phyloP scores from a whole-genome alignment of 306 rosid species.

The Cucurbita argyrosperma region DNA sequence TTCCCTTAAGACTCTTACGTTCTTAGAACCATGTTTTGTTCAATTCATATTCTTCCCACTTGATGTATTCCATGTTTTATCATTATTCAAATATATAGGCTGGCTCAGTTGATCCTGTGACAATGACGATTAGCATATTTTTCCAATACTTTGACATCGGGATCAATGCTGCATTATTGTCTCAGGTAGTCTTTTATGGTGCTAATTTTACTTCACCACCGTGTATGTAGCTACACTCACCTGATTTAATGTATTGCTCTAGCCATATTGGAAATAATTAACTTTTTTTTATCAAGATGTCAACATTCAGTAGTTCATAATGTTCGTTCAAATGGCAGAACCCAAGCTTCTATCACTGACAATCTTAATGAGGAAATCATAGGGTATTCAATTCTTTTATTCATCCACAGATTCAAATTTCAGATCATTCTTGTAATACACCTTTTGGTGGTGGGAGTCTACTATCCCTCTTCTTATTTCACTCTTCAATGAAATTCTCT shows the following conservation, averaged over 20 bases:
- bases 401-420: neutral
- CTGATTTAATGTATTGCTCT: neutral
- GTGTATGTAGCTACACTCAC: neutral
- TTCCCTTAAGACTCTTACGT: neutral
- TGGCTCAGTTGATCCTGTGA: conserved; percentile 97
- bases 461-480: neutral
- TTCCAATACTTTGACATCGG: conserved; percentile 95
- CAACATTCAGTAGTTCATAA: neutral
- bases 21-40: neutral
- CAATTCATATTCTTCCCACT: neutral
- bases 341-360: neutral
- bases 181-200: conserved; percentile 45
- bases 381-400: neutral
- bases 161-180: conserved; percentile 74
- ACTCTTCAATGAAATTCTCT: neutral
- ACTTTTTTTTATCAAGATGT: neutral
- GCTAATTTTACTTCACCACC: neutral
- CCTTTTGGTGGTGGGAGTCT: neutral
- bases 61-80: neutral
- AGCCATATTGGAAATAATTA: neutral
- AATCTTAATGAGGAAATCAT: neutral
- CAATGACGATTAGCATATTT: conserved; percentile 71
- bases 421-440: neutral
- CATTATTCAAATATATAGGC: conserved; percentile 26
- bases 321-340: neutral